Evolutionary conservation across 371 early-diverging fungal species (phyloP).

Genomic region (Mortierella sp.): DNA sequence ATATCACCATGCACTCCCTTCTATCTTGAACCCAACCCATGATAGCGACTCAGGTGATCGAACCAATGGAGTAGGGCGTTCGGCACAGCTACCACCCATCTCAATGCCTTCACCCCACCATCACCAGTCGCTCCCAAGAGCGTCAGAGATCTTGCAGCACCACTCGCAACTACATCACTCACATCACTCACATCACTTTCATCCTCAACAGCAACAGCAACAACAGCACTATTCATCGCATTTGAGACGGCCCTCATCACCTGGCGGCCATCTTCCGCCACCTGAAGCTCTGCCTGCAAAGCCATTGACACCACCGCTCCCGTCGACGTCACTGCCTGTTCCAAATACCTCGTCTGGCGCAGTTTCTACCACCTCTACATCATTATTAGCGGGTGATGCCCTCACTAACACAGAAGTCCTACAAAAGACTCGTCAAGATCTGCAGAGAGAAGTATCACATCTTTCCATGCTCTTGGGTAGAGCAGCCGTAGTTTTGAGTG

Average conservation of each 20-base stretch:
- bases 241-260: background rate
- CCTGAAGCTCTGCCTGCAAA: too few relatives aligned
- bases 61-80: background rate
- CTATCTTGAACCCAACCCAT: conserved; percentile 31
- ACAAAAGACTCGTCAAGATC: conserved; percentile 71
- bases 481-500: conserved; percentile 71
- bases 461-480: conserved; percentile 67
- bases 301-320: background rate
- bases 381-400: background rate
- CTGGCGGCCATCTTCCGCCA: too few relatives aligned
- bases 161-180: conserved; percentile 24
- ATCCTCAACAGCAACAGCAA: conserved; percentile 12
- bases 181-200: conserved; percentile 13
- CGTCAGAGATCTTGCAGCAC: conserved; percentile 42
- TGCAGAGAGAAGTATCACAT: conserved; percentile 72
- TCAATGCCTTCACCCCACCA: conserved; percentile 40
- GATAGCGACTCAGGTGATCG: conserved; percentile 1
- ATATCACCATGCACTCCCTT: conserved; percentile 15
- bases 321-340: background rate
- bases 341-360: conserved; percentile 12
- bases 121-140: conserved; percentile 36
- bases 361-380: background rate
- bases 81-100: conserved; percentile 43
- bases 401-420: conserved; percentile 60
- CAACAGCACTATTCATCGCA: conserved; percentile 14